Conservation (phyloP, 768 basidiomycete species). For the Jaapia argillacea region DNA sequence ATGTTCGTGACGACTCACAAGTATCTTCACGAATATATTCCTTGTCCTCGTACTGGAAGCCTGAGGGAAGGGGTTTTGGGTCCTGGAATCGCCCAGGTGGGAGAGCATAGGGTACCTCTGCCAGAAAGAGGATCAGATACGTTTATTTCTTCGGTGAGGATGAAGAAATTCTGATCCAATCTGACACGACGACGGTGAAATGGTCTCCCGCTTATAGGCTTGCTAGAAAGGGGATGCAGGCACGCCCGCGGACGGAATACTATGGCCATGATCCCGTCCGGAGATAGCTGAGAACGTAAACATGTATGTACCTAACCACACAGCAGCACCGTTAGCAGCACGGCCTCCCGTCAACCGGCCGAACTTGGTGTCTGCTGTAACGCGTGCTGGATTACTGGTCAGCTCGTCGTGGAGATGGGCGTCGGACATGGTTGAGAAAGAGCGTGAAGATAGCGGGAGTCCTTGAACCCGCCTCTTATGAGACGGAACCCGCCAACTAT, state of each 20-base stretch:
- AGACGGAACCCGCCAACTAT: no score
- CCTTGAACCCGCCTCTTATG: no score
- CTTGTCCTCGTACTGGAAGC: slow-evolving; percentile 46
- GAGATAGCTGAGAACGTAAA: no score
- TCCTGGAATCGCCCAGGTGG: slow-evolving; percentile 58
- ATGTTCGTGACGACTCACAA: slow-evolving; percentile 29
- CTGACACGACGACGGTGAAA: not conserved
- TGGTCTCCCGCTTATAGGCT: not conserved
- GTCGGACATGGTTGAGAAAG: not conserved
- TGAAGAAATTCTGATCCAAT: not conserved
- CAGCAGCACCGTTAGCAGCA: slow-evolving; percentile 48
- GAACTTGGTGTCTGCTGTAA: slow-evolving; percentile 42
- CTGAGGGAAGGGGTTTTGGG: slow-evolving; percentile 41
- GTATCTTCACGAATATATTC: slow-evolving; percentile 51
- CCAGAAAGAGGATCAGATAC: not conserved
- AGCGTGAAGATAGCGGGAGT: no score
- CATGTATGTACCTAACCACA: slow-evolving; percentile 52
- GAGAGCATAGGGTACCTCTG: slow-evolving; percentile 68
- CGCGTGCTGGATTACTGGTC: slow-evolving; percentile 13
- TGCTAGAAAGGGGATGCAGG: not conserved
- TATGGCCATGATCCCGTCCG: not conserved
- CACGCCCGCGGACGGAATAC: no score
- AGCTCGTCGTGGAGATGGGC: slow-evolving; percentile 1
- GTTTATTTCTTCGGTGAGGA: not conserved
- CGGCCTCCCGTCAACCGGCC: slow-evolving; percentile 50